Evolutionary conservation across 345 rosid genomes (phyloP).

Genomic region (Aquilaria malaccensis): DNA sequence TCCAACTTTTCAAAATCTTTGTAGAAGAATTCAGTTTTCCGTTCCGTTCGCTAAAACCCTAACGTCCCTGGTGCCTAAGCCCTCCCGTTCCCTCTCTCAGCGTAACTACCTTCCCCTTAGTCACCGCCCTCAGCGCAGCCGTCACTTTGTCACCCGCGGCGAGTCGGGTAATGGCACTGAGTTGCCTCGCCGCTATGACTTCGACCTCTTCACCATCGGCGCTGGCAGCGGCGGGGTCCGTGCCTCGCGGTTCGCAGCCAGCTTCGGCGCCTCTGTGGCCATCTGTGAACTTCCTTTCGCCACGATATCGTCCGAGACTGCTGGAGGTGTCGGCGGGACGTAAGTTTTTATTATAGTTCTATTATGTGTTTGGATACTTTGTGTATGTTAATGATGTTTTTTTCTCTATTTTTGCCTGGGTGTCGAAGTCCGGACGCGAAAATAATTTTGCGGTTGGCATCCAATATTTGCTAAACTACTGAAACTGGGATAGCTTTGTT

Average conservation of each 20-base stretch:
- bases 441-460: no score
- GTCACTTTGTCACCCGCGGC: conserved; percentile 40
- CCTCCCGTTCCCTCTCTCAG: conserved; percentile 15
- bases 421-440: no score
- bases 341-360: conserved; percentile 23
- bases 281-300: conserved; percentile 94
- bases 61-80: conserved; percentile 14
- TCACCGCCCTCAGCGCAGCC: conserved; percentile 18
- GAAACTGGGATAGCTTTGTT: no score
- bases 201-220: conserved; percentile 92
- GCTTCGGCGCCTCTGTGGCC: conserved; percentile 85
- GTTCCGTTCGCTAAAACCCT: conserved; percentile 30
- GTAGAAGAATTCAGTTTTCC: conserved; percentile 29
- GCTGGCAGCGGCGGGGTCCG: conserved; percentile 98
- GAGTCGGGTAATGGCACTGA: conserved; percentile 59
- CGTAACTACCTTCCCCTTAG: conserved; percentile 16
- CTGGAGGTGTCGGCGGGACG: conserved; percentile 99
- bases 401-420: no score
- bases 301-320: conserved; percentile 78
- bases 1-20: conserved; percentile 39
- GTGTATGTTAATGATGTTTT: no score
- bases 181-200: conserved; percentile 51
- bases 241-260: conserved; percentile 85
- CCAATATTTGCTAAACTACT: no score
- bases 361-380: no score